Evolutionary conservation across 1,139 yeast species (phyloP).

Genomic region (Hyphopichia pseudoburtonii): DNA sequence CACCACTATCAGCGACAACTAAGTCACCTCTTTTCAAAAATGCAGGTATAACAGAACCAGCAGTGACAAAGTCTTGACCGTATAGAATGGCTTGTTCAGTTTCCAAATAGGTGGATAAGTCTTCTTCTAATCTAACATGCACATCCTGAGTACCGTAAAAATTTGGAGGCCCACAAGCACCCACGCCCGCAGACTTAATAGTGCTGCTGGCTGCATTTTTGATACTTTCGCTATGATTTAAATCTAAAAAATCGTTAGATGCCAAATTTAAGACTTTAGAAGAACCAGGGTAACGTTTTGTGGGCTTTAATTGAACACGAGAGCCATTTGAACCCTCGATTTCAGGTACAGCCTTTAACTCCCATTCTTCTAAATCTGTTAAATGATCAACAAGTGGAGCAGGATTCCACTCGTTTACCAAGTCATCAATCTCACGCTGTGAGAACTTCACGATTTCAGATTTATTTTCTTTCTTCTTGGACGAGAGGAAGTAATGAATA

Average conservation of each 20-base stretch:
- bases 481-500: constrained; percentile 75
- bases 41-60: constrained; percentile 96
- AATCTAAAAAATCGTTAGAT: constrained; percentile 60
- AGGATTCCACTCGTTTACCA: constrained; percentile 90
- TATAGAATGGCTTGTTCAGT: constrained; percentile 79
- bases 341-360: constrained; percentile 61
- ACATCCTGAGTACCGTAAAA: constrained; percentile 96
- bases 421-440: constrained; percentile 72
- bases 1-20: constrained; percentile 82
- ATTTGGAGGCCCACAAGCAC: constrained; percentile 98
- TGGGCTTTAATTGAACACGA: constrained; percentile 39
- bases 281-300: constrained; percentile 16
- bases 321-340: constrained; percentile 58
- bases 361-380: constrained; percentile 56
- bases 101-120: constrained; percentile 70
- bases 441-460: constrained; percentile 67
- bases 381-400: constrained; percentile 70
- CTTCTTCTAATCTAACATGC: constrained; percentile 78
- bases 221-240: constrained; percentile 49
- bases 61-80: constrained; percentile 90
- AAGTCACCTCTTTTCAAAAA: constrained; percentile 94
- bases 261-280: constrained; percentile 60
- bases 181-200: constrained; percentile 81
- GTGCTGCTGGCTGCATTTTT: constrained; percentile 57
- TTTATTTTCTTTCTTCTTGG: constrained; percentile 78